Base-by-base conservation (phyloP, 352 stramenopile species). In the Phytophthora aleatoria region DNA sequence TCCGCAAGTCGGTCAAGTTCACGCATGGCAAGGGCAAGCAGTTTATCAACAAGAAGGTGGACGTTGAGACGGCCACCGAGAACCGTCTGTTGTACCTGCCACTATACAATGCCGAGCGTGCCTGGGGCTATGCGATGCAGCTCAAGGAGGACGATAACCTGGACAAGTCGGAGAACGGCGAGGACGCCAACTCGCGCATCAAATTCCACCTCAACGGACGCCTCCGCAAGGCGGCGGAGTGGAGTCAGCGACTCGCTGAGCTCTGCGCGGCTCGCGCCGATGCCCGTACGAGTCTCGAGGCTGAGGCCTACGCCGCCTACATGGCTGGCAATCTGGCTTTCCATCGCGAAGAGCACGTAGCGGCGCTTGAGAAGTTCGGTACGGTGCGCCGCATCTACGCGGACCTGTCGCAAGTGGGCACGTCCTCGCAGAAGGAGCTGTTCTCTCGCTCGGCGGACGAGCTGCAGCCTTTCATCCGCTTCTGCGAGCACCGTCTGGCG, bases 101-200 rank as follows among this genome's bases (percentile, higher is more conserved):
- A 45, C 78, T 97, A 50, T 95, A 97, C 76, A 94, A 94, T 73
- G 89, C 91, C 26, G 91, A 97, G 71, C 87, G 91, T 43, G 89
- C 89, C 11, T 97, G 91, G 91, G 90, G 86, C 35, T 96, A 94
- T 68, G 91, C 91, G 6, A 97, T 96, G 90, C 87, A 97, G 70
- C 81, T 96, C 24, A 97, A 92, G 67, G 86, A 93, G 67, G 86
- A 97, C 60, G 88, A 94, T 69, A 93, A 91, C 57, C 57, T 90
- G 50, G 85, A 96, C 52, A 91, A 95, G 73, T 82, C 84, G n/a
- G 85, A 94, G 67, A 76, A 94, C 53, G 82, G 85, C 33, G 83
- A 90, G 41, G 85, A 94, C 42, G 89, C 88, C 61, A 95, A 94
- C 70, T 91, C 86, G 28, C 86, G 87, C 64, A 94, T 95, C 61